These are phyloP conservation scores for Areca catechu DNA, from an alignment of 176 grass and related monocot genomes.

Conservation along the genomic window DNA sequence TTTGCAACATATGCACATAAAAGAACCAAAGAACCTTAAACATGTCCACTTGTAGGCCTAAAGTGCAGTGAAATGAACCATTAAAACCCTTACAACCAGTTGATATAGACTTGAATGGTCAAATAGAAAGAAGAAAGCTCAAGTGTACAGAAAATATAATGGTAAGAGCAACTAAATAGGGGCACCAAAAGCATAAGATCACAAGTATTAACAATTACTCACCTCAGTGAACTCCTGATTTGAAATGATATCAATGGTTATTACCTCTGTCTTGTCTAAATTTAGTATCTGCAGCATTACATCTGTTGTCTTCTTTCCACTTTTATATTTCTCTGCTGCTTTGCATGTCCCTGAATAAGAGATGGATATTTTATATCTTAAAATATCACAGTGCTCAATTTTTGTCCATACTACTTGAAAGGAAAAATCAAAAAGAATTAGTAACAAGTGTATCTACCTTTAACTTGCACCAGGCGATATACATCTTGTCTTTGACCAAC, in stretches of 20 bases:
- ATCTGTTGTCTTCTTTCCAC: conserved; percentile 86
- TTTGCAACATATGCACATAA: too few relatives aligned
- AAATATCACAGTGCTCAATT: too few relatives aligned
- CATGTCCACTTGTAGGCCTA: too few relatives aligned
- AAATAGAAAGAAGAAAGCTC: too few relatives aligned
- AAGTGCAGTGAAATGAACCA: too few relatives aligned
- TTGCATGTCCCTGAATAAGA: conserved; percentile 60
- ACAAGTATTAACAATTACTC: conserved; percentile 16
- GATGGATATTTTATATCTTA: conserved; percentile 5
- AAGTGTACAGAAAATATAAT: too few relatives aligned
- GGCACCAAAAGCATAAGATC: not conserved
- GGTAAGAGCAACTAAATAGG: not conserved
- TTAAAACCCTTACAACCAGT: too few relatives aligned
- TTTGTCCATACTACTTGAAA: too few relatives aligned
- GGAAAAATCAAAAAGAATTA: too few relatives aligned
- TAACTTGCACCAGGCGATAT: conserved; percentile 94
- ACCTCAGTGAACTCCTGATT: conserved; percentile 99
- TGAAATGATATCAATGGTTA: conserved; percentile 95
- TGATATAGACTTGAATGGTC: too few relatives aligned
- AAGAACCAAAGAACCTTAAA: too few relatives aligned
- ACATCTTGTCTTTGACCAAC: conserved; percentile 80
- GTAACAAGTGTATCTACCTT: conserved; percentile 37
- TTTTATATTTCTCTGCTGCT: conserved; percentile 78
- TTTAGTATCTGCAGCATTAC: conserved; percentile 94
- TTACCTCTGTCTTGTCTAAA: conserved; percentile 86